Conservation (phyloP, 2,329 filamentous ascomycete genomes). For the Fusarium aywerte region DNA sequence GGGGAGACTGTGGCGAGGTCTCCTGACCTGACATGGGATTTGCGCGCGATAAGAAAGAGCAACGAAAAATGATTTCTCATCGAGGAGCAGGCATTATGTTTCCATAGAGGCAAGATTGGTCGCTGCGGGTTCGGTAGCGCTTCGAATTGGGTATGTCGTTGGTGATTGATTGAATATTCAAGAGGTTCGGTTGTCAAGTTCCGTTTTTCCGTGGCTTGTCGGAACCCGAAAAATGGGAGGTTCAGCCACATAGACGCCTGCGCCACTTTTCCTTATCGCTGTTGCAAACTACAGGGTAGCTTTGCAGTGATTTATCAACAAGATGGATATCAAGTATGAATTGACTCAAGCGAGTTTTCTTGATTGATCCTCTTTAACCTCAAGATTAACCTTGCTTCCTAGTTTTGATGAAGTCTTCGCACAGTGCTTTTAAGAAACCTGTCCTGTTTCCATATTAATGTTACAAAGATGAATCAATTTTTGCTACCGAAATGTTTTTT, state of each 20-base stretch:
- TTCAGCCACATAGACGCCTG: neutral
- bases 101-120: conserved; percentile 4
- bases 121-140: neutral
- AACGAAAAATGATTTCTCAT: neutral
- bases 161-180: conserved; percentile 23
- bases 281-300: neutral
- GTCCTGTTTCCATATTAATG: too few relatives aligned
- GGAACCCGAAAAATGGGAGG: conserved; percentile 4
- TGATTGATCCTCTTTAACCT: too few relatives aligned
- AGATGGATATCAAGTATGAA: too few relatives aligned
- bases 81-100: conserved; percentile 11
- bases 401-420: too few relatives aligned
- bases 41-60: neutral
- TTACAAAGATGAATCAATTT: too few relatives aligned
- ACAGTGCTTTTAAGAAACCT: too few relatives aligned
- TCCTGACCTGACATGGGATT: conserved; percentile 40
- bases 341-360: too few relatives aligned
- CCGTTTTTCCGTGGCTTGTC: conserved; percentile 32
- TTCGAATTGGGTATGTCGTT: conserved; percentile 1
- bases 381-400: rapidly evolving
- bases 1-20: conserved; percentile 40
- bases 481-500: too few relatives aligned
- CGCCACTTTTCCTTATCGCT: neutral
- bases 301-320: neutral
- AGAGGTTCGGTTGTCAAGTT: conserved; percentile 16